Conservation (phyloP, 2,329 filamentous ascomycete genomes). For the Colletotrichum cuscutae region DNA sequence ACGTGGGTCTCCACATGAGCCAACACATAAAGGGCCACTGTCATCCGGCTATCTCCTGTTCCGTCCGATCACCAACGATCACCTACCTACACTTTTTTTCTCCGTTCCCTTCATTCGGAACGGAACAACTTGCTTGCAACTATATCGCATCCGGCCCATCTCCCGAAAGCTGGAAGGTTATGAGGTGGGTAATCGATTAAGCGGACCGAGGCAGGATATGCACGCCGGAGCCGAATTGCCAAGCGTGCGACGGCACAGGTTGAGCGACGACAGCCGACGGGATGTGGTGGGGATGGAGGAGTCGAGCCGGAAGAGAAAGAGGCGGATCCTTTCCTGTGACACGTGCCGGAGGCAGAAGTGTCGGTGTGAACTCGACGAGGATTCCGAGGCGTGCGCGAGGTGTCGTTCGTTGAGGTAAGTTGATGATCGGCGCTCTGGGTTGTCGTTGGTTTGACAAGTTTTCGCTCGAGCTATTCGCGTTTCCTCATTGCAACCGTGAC, state of each 20-base stretch:
- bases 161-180: background rate
- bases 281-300: constrained; percentile 15
- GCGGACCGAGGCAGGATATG: background rate
- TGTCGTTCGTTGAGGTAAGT: constrained; percentile 32
- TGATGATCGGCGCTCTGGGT: background rate
- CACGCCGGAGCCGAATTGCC: background rate
- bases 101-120: background rate
- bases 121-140: background rate
- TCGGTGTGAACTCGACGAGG: constrained; percentile 30
- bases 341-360: constrained; percentile 35
- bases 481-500: background rate
- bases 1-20: background rate
- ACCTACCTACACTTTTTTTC: background rate
- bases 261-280: constrained; percentile 26
- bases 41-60: constrained; percentile 28
- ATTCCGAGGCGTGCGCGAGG: constrained; percentile 31
- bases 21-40: background rate
- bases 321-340: constrained; percentile 34
- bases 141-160: background rate
- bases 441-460: background rate
- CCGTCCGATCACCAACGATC: constrained; percentile 4
- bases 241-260: constrained; percentile 7
- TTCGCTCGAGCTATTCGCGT: no score
- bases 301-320: constrained; percentile 27
- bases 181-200: background rate